Evolutionary conservation across 208 protist genomes (phyloP), one percentile per base, ranked within the genome.

Genomic region (Wallacemonas rigidus): DNA sequence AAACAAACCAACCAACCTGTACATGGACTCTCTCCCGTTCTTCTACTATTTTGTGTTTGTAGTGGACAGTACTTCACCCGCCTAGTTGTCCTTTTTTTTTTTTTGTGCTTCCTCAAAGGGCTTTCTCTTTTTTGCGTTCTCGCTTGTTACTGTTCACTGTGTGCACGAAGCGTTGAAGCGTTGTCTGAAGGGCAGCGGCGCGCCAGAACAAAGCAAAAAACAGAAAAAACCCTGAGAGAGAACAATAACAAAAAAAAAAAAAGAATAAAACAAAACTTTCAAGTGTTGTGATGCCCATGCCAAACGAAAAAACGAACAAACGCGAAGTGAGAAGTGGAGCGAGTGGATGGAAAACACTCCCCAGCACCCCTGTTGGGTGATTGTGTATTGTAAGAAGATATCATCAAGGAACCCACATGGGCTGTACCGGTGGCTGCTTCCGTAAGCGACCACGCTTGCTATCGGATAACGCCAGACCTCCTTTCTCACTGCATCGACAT

Each of bases 21-120:
- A 26, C 26, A 26, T 26, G 26, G 53, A 63, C 41, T 45, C 56
- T 75, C 58, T 61, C 70, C 51, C 15, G 14, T 76, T 70, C 11
- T 15, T 43, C 47, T 38, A 44, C 45, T 8, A 50, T 62, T 8
- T 11, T 40, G 35, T 65, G 15, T 65, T 65, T 67, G 14, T 35
- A 14, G 44, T 67, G 26, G 26, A 47, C 55, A 17, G 26, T 26
- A 26, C 26, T 26, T 26, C 26, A 26, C 26, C n/a, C 26, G 9
- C 7, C n/a, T 39, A 35, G n/a, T 60, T 39, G 7, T 60, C 7
- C 17, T 40, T 60, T 1, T 8, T 60, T 60, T 60, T 60, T 60
- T 26, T 60, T 40, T 60, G 36, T 60, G 7, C 55, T n/a, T 60
- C 55, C 12, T 26, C 26, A 0, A 26, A 26, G 0, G 0, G 26